A percentile compares a stretch with the other conserved stretches of the same genome.
These are phyloP conservation scores for Colletotrichum falcatum DNA, from an alignment of 2,329 filamentous ascomycete genomes.

Conservation along the genomic window DNA sequence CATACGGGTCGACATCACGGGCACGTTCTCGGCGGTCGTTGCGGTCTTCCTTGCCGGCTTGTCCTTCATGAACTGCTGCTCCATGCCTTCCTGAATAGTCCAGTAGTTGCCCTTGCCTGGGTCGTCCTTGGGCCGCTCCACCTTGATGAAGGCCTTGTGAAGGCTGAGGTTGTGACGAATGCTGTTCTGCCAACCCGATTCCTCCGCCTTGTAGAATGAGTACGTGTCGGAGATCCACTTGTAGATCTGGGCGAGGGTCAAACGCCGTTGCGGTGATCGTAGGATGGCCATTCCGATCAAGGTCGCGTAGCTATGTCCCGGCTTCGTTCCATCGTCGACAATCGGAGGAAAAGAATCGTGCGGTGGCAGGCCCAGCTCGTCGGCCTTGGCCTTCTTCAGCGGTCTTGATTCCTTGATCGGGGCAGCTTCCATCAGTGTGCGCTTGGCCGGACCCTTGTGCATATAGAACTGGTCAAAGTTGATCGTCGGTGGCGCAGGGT, in stretches of 20 bases:
- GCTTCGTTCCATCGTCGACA: conserved; percentile 88
- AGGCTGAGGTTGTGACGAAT: conserved; percentile 97
- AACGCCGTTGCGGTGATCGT: conserved; percentile 81
- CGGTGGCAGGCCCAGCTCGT: conserved; percentile 71
- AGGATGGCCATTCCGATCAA: conserved; percentile 98
- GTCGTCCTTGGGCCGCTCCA: conserved; percentile 95
- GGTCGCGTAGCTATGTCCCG: conserved; percentile 91
- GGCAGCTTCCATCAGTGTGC: conserved; percentile 77
- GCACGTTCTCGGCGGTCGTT: conserved; percentile 67
- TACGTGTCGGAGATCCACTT: conserved; percentile 99
- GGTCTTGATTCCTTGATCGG: conserved; percentile 76
- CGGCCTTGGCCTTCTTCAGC: conserved; percentile 75
- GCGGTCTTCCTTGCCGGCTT: conserved; percentile 75
- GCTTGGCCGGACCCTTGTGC: conserved; percentile 66
- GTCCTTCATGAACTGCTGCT: conserved; percentile 89
- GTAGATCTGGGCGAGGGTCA: conserved; percentile 96
- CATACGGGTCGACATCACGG: conserved; percentile 68
- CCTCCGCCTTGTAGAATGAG: conserved; percentile 84
- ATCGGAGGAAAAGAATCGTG: conserved; percentile 85
- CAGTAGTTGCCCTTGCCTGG: conserved; percentile 98
- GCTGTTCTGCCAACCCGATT: conserved; percentile 98
- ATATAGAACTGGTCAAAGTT: conserved; percentile 64
- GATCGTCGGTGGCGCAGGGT: conserved; percentile 60
- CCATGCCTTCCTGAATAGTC: conserved; percentile 91
- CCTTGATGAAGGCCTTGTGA: conserved; percentile 96